These are phyloP conservation scores for Planoprotostelium fungivorum DNA, from an alignment of 78 protist species.

Conservation along the genomic window DNA sequence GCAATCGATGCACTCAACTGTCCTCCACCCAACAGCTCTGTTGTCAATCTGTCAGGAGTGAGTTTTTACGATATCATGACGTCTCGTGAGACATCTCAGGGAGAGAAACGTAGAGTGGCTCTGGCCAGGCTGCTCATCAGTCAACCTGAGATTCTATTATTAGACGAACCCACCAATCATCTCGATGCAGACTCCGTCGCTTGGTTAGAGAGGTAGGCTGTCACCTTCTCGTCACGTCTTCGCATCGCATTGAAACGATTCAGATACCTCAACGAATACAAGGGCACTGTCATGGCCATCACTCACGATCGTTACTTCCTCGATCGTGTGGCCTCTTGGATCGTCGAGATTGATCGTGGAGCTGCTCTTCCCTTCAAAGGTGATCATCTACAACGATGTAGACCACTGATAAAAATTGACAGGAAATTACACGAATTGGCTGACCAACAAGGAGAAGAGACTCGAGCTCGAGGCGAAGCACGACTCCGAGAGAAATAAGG, in stretches of 20 bases:
- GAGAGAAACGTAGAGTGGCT: constrained; percentile 70
- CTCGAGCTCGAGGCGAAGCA: constrained; percentile 26
- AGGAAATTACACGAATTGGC: constrained; percentile 61
- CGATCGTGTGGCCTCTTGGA: constrained; percentile 69
- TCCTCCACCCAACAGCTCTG: constrained; percentile 38
- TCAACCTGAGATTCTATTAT: constrained; percentile 54
- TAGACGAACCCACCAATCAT: constrained; percentile 79
- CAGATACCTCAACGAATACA: constrained; percentile 38
- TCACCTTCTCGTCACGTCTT: background rate
- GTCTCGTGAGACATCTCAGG: constrained; percentile 4
- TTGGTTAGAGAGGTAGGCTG: constrained; percentile 45
- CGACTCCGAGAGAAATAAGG: constrained; percentile 55
- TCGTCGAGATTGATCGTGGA: constrained; percentile 71
- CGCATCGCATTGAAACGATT: background rate
- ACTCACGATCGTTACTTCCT: constrained; percentile 78
- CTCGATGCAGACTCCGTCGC: constrained; percentile 69
- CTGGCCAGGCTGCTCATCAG: constrained; percentile 56
- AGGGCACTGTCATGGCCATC: constrained; percentile 69
- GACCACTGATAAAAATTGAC: background rate
- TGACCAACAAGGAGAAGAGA: constrained; percentile 38
- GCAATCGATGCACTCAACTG: constrained; percentile 58
- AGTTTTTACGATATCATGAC: background rate
- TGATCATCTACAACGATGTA: background rate
- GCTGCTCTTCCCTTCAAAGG: constrained; percentile 32
- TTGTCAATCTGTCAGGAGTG: constrained; percentile 32